phyloP scores from a whole-genome alignment of 129 eudicot genomes.

The Cynara cardunculus region DNA sequence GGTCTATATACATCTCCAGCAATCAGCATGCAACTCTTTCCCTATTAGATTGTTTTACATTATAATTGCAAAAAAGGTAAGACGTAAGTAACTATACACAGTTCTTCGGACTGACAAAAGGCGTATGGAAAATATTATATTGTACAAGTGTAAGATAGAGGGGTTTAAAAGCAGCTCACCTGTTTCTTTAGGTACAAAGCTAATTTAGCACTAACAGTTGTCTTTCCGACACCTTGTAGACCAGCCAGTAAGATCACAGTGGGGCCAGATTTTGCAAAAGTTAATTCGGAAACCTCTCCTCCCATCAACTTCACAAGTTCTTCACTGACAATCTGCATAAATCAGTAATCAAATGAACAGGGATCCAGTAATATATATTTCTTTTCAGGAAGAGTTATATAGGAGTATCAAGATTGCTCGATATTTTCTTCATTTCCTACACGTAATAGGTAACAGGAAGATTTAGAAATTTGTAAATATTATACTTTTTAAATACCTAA shows the following conservation, averaged over 20 bases:
- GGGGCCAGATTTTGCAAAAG: constrained; percentile 70
- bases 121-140: neutral
- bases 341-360: neutral
- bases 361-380: neutral
- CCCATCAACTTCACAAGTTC: constrained; percentile 98
- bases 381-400: neutral
- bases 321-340: constrained; percentile 77
- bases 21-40: constrained; percentile 97
- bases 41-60: constrained; percentile 41
- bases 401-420: neutral
- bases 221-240: constrained; percentile 97
- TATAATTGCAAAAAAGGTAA: constrained; percentile 6
- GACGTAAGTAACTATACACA: constrained; percentile 12
- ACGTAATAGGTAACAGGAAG: neutral
- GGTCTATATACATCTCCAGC: constrained; percentile 99
- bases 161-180: constrained; percentile 33
- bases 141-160: neutral
- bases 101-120: neutral
- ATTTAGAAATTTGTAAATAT: too few species aligned
- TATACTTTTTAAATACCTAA: too few species aligned
- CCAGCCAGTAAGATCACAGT: constrained; percentile 94
- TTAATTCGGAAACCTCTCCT: constrained; percentile 90
- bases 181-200: constrained; percentile 89
- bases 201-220: constrained; percentile 91
- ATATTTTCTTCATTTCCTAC: neutral